These are phyloP conservation scores for Apiotrichum akiyoshidainum DNA, from an alignment of 1,284 basidiomycete genomes.

Conservation along the genomic window DNA sequence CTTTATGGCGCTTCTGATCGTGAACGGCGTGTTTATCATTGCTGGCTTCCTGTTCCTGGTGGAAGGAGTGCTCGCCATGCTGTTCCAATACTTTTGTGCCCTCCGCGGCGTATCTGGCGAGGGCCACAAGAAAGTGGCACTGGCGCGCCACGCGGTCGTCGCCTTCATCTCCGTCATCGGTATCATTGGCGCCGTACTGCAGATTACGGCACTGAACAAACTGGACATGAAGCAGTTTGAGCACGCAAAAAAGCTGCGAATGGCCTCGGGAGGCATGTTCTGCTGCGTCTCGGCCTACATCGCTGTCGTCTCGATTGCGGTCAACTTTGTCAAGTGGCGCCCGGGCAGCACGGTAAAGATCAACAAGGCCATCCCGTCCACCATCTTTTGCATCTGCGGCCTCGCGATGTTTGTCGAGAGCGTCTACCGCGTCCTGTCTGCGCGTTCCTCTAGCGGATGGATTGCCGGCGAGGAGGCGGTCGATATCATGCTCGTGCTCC, in stretches of 20 bases:
- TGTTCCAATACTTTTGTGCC: constrained; percentile 11
- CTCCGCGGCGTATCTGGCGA: constrained; percentile 3
- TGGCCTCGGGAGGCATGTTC: constrained; percentile 13
- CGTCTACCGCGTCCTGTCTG: constrained; percentile 9
- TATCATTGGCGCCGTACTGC: constrained; percentile 14
- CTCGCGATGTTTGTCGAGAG: constrained; percentile 8
- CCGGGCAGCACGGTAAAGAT: background rate
- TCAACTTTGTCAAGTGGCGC: background rate
- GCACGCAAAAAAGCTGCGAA: constrained; percentile 2
- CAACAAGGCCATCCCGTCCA: background rate
- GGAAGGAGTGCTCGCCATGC: constrained; percentile 8
- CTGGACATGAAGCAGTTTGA: constrained; percentile 6
- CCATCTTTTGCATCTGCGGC: background rate
- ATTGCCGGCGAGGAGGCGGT: background rate
- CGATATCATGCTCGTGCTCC: constrained; percentile 12
- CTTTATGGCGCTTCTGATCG: constrained; percentile 10
- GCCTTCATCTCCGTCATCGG: constrained; percentile 10
- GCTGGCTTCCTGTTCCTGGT: constrained; percentile 14
- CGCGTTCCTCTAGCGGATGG: constrained; percentile 1
- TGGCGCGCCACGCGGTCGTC: constrained; percentile 4
- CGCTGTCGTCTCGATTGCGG: background rate
- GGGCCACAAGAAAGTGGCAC: background rate
- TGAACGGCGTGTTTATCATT: constrained; percentile 8
- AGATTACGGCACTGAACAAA: constrained; percentile 6
- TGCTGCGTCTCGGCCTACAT: background rate